Conservation (phyloP, 345 rosid species). For the Raphanus raphanistrum region DNA sequence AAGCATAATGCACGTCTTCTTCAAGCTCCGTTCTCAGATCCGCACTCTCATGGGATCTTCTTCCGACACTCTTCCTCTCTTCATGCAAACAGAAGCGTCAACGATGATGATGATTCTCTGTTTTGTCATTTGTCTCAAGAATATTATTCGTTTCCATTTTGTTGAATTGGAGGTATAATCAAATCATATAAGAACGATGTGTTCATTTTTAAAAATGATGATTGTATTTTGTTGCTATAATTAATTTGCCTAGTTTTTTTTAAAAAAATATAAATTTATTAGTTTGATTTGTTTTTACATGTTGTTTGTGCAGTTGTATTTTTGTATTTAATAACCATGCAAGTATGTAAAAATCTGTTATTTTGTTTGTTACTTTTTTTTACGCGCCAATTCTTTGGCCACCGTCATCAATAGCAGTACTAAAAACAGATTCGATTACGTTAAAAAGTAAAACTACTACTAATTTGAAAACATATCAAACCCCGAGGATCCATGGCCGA, state of each 20-base stretch:
- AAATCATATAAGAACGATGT: not conserved
- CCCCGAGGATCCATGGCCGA: not conserved
- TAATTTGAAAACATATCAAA: not conserved
- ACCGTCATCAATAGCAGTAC: not conserved
- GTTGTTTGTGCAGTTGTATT: slow-evolving; percentile 32
- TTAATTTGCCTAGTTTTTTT: slow-evolving; percentile 9
- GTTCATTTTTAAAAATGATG: not conserved
- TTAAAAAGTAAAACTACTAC: not conserved
- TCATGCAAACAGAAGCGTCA: slow-evolving; percentile 38
- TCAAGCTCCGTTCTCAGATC: slow-evolving; percentile 64
- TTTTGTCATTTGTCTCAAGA: not conserved
- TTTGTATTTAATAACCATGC: slow-evolving; percentile 21
- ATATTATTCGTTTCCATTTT: not conserved
- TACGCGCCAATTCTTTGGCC: slow-evolving; percentile 13
- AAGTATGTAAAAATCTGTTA: slow-evolving; percentile 19
- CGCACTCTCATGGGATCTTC: slow-evolving; percentile 50
- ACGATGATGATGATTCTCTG: not conserved
- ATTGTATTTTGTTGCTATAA: slow-evolving; percentile 12
- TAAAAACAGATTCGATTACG: not conserved
- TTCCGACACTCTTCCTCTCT: slow-evolving; percentile 38
- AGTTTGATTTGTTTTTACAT: not conserved
- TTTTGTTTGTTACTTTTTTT: not conserved
- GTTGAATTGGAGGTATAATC: slow-evolving; percentile 3
- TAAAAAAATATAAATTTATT: slow-evolving; percentile 6
- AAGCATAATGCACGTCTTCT: slow-evolving; percentile 80